These are phyloP conservation scores for Fusarium sp. DNA, from an alignment of 2,329 filamentous ascomycete species.

Conservation along the genomic window DNA sequence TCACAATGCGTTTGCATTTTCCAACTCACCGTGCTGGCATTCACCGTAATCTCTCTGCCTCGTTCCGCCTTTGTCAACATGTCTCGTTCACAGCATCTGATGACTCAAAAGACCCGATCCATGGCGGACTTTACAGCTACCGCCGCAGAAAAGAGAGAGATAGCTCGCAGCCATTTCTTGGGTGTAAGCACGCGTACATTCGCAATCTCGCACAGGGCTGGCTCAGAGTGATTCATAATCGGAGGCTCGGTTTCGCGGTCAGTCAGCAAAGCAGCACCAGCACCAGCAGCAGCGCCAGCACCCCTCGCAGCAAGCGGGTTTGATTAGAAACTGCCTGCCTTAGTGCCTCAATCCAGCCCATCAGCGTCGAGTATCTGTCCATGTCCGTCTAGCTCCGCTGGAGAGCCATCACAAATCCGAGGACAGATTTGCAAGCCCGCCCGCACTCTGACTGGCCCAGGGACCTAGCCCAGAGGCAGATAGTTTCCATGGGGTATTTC, in stretches of 20 bases:
- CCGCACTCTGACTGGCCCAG: not conserved
- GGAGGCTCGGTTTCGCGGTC: slow-evolving; percentile 29
- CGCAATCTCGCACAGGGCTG: slow-evolving; percentile 42
- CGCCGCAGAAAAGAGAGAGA: not conserved
- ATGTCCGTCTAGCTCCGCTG: slow-evolving; percentile 38
- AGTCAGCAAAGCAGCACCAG: slow-evolving; percentile 22
- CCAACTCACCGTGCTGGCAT: not conserved
- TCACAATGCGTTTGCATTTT: slow-evolving; percentile 12
- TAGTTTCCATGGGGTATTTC: slow-evolving; percentile 29
- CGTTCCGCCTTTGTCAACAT: not conserved
- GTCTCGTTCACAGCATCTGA: not conserved
- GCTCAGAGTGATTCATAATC: slow-evolving; percentile 45
- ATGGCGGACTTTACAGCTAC: slow-evolving; percentile 1
- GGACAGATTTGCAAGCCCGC: slow-evolving; percentile 37
- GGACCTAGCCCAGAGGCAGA: slow-evolving; percentile 26
- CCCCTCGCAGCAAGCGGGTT: slow-evolving; percentile 10
- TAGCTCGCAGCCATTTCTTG: not conserved
- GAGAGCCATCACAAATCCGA: slow-evolving; percentile 35
- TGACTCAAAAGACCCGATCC: slow-evolving; percentile 6
- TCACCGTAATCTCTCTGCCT: not conserved
- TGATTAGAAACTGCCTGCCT: slow-evolving; percentile 42
- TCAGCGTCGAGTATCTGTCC: slow-evolving; percentile 22
- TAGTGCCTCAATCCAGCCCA: slow-evolving; percentile 33
- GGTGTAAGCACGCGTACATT: slow-evolving; percentile 29
- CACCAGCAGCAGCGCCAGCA: too few species aligned